These are phyloP conservation scores for Fusarium sulawesiense DNA, from an alignment of 2,329 filamentous ascomycete genomes.

Conservation along the genomic window DNA sequence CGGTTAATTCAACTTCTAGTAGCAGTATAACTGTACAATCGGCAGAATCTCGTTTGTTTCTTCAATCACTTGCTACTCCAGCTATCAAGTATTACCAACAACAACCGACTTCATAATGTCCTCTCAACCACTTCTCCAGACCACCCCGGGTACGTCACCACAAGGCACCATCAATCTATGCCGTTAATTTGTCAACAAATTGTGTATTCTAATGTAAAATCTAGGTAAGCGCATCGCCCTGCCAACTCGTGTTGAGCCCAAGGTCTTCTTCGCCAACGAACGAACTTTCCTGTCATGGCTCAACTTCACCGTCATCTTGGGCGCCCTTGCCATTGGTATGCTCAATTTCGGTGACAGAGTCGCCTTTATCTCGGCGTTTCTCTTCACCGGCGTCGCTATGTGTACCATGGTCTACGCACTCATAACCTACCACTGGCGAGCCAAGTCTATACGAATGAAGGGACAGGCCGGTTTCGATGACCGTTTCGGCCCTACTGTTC, in stretches of 20 bases:
- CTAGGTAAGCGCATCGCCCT: slow-evolving; percentile 98
- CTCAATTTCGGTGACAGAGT: slow-evolving; percentile 97
- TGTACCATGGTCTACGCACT: slow-evolving; percentile 95
- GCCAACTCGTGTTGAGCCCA: slow-evolving; percentile 96
- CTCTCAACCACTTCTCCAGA: slow-evolving; percentile 94
- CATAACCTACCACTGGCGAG: slow-evolving; percentile 96
- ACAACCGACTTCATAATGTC: slow-evolving; percentile 73
- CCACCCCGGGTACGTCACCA: slow-evolving; percentile 79
- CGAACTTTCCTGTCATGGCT: slow-evolving; percentile 99
- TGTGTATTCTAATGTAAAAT: slow-evolving; percentile 29
- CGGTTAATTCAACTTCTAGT: background rate
- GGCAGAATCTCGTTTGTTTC: background rate
- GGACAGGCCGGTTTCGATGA: slow-evolving; percentile 98
- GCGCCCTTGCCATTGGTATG: slow-evolving; percentile 94
- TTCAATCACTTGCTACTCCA: slow-evolving; percentile 4
- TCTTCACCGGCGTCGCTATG: slow-evolving; percentile 96
- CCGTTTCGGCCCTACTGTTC: slow-evolving; percentile 89
- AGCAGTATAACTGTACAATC: background rate
- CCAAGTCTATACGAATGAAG: slow-evolving; percentile 88
- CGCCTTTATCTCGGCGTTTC: slow-evolving; percentile 90
- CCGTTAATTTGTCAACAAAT: background rate
- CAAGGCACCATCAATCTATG: slow-evolving; percentile 39
- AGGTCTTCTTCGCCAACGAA: slow-evolving; percentile 99
- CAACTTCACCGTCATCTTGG: slow-evolving; percentile 99
- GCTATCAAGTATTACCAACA: slow-evolving; percentile 11